Evolutionary conservation across 2,329 filamentous ascomycete species (phyloP), one percentile per base, ranked within the genome.

Genomic region (Colletotrichum sp.): DNA sequence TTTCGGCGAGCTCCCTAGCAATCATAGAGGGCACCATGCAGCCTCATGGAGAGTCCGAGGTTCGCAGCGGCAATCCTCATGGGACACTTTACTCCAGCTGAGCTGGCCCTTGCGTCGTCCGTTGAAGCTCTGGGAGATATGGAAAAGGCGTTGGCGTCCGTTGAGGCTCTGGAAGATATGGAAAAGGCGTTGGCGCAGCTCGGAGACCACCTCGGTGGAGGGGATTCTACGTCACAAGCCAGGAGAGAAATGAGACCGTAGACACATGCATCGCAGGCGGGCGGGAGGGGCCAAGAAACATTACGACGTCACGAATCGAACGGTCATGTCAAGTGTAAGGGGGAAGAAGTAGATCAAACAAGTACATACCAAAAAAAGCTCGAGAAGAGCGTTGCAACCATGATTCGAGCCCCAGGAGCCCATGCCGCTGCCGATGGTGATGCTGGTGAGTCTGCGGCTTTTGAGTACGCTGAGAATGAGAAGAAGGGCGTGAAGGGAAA

Each of bases 61-160:
- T 84, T 87, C 75, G 80, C 82, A n/a, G 77, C 80, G 6, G 82
- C 82, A 2, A 72, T 84, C 3, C 72, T 82, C 10, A 78, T 79
- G 1, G 82, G 82, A 0, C 70, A 77, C 5, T 72, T 84, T 2
- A 77, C 79, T 5, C 74, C 83, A 0, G 52, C 75, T 1, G 83
- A 79, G 64, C 76, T 86, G 18, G 84, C 82, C 10, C 60, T 77
- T 10, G 79, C 81, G 12, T 21, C 48, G 2, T 71, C 78, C 18
- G 3, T 32, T 5, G 30, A 32, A 32, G 30, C 30, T 32, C 30
- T 32, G 1, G 30, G 5, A 32, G 30, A 32, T 32, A 32, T 32
- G 4, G 30, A 32, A 32, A 32, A 32, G 30, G 30, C 30, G 3
- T 5, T 32, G 1, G 30, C 30, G 30, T 32, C 30, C 5, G 80